Percentiles rank a stretch among this genome's conserved stretches.
phyloP scores from a whole-genome alignment of 2,329 filamentous ascomycete species.

The Xylaria sp. region DNA sequence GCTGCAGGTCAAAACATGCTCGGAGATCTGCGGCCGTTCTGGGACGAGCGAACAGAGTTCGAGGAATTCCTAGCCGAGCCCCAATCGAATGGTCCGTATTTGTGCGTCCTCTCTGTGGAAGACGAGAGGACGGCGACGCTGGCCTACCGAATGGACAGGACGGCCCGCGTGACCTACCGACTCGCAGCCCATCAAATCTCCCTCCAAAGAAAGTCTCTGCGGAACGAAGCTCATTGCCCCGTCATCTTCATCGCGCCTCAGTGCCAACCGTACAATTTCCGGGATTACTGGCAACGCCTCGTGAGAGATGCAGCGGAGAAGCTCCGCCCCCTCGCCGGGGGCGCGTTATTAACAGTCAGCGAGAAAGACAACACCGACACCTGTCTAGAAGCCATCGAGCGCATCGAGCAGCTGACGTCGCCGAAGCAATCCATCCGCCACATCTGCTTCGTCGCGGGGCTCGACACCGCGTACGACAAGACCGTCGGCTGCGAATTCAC shows the following conservation, averaged over 20 bases:
- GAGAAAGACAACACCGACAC: neutral
- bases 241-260: neutral
- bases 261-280: too few relatives aligned
- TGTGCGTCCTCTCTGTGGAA: neutral
- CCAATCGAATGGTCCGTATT: neutral
- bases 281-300: neutral
- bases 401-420: neutral
- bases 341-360: neutral
- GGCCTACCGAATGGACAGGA: neutral
- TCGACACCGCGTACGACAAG: constrained; percentile 5
- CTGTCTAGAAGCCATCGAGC: constrained; percentile 1
- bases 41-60: neutral
- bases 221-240: neutral
- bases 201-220: neutral
- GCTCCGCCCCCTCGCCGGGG: neutral
- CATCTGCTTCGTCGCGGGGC: neutral
- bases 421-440: neutral
- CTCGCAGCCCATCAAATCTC: neutral
- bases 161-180: neutral
- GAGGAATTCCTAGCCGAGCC: neutral
- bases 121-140: too few relatives aligned
- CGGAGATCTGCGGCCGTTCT: neutral
- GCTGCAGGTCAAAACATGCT: neutral
- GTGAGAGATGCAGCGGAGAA: neutral
- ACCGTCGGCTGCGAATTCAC: neutral